Evolutionary conservation across 2,329 filamentous ascomycete genomes (phyloP).

Genomic region (Emericellopsis cladophorae): DNA sequence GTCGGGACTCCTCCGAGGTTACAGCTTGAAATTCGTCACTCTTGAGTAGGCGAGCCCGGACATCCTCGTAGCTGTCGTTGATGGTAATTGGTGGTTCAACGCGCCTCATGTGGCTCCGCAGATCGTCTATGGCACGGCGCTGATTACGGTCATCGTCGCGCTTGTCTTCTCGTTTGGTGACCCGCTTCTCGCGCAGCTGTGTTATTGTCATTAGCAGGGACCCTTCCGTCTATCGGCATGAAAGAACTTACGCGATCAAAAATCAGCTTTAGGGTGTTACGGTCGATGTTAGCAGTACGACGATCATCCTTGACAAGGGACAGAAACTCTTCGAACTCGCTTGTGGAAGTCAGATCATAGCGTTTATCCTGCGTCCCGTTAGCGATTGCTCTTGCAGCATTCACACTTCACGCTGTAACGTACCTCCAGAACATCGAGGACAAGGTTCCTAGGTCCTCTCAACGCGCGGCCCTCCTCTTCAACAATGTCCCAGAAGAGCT

Average conservation of each 20-base stretch:
- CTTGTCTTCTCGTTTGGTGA: constrained; percentile 64
- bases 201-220: neutral
- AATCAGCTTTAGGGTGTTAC: constrained; percentile 65
- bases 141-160: constrained; percentile 76
- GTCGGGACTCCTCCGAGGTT: constrained; percentile 69
- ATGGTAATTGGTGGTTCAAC: constrained; percentile 71
- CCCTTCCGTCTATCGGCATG: neutral
- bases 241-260: constrained; percentile 57
- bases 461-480: constrained; percentile 89
- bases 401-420: constrained; percentile 20
- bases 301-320: constrained; percentile 72
- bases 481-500: constrained; percentile 91
- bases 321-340: constrained; percentile 80
- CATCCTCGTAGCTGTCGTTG: constrained; percentile 79
- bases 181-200: constrained; percentile 73
- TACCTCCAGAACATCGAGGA: constrained; percentile 81
- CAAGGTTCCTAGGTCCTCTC: constrained; percentile 67
- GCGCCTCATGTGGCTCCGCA: constrained; percentile 79
- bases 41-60: constrained; percentile 67
- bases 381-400: neutral
- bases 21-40: constrained; percentile 76
- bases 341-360: constrained; percentile 80
- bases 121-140: constrained; percentile 69
- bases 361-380: constrained; percentile 57
- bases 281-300: constrained; percentile 77